A percentile compares a stretch with the other conserved stretches of the same genome.
These are phyloP conservation scores for Penicillium expansum DNA, from an alignment of 2,329 filamentous ascomycete genomes.

Conservation along the genomic window DNA sequence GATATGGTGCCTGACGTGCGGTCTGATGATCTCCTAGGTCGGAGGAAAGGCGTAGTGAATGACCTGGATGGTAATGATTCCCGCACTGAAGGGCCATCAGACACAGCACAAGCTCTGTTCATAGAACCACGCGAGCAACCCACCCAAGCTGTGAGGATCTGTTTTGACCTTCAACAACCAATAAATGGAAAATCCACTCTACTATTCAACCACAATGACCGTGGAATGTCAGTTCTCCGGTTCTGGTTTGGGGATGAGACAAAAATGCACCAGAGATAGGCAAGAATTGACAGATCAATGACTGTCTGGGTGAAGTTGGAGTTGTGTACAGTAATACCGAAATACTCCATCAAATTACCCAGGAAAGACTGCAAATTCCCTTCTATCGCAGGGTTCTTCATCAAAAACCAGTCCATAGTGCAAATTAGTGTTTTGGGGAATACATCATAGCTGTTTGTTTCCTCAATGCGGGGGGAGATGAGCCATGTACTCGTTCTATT, in stretches of 20 bases:
- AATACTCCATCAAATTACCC: too few species aligned
- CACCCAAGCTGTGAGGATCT: neutral
- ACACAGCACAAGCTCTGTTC: neutral
- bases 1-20: neutral
- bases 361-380: too few species aligned
- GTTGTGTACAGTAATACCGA: too few species aligned
- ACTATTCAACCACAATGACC: neutral
- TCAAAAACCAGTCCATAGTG: too few species aligned
- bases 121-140: neutral
- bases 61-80: neutral
- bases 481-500: too few species aligned
- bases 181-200: neutral
- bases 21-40: neutral
- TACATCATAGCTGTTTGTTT: too few species aligned
- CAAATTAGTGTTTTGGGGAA: too few species aligned
- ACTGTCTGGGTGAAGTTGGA: too few species aligned
- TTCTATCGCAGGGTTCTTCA: too few species aligned
- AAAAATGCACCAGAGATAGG: neutral
- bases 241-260: neutral
- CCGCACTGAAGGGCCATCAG: neutral
- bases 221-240: neutral
- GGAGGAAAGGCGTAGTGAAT: neutral
- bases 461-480: too few species aligned
- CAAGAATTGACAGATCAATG: too few species aligned
- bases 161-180: neutral